A percentile compares a stretch with the other conserved stretches of the same genome.
phyloP scores from a whole-genome alignment of 345 rosid species.

The Ailanthus altissimus region DNA sequence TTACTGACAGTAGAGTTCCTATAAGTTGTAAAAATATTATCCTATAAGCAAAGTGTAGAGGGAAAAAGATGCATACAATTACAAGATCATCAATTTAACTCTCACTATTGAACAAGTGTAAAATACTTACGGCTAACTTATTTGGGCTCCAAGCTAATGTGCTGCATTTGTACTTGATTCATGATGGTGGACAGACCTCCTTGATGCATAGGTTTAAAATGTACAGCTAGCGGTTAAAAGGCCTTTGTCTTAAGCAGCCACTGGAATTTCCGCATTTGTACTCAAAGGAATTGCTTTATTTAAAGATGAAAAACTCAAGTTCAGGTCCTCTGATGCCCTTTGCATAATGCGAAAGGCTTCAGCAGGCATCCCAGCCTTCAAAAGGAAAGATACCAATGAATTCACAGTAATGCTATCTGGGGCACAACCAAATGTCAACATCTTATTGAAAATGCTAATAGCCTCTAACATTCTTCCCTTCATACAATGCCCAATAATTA shows the following conservation, averaged over 20 bases:
- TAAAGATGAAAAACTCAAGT: slow-evolving; percentile 36
- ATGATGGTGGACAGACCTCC: slow-evolving; percentile 8
- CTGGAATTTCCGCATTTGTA: slow-evolving; percentile 39
- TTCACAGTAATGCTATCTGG: slow-evolving; percentile 66
- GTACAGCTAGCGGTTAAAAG: neutral
- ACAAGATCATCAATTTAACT: slow-evolving; percentile 17
- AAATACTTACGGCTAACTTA: slow-evolving; percentile 39
- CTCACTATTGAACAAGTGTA: slow-evolving; percentile 6
- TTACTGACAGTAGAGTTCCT: neutral
- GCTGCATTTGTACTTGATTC: slow-evolving; percentile 14
- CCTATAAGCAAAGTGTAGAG: neutral
- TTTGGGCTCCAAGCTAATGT: slow-evolving; percentile 28
- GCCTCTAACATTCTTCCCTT: slow-evolving; percentile 91
- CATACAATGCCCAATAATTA: slow-evolving; percentile 90
- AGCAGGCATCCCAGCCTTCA: slow-evolving; percentile 86
- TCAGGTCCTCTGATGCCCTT: slow-evolving; percentile 39
- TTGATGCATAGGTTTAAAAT: neutral
- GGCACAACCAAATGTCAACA: slow-evolving; percentile 70
- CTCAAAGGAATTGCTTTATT: slow-evolving; percentile 38
- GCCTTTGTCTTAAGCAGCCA: slow-evolving; percentile 53
- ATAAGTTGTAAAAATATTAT: neutral
- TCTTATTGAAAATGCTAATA: slow-evolving; percentile 65
- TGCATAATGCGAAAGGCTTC: slow-evolving; percentile 63
- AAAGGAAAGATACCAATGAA: slow-evolving; percentile 74
- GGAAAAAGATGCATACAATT: slow-evolving; percentile 2